phyloP scores from a whole-genome alignment of 805 yeast species.

The Kodamaea jinghongensis region DNA sequence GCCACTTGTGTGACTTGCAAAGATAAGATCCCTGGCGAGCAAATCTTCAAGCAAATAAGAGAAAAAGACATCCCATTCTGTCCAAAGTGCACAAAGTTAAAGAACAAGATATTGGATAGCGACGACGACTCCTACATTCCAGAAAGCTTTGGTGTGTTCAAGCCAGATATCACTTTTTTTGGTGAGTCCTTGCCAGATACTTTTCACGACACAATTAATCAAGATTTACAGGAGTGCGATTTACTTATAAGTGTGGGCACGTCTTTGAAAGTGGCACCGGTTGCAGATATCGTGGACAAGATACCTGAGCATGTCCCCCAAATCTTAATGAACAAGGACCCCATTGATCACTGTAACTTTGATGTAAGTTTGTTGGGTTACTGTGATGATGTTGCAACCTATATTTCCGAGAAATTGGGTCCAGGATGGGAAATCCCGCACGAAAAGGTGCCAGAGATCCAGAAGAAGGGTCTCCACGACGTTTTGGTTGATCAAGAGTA shows the following conservation, averaged over 20 bases:
- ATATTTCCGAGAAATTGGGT: conserved; percentile 37
- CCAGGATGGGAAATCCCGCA: conserved; percentile 33
- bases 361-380: conserved; percentile 75
- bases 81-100: conserved; percentile 50
- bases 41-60: conserved; percentile 58
- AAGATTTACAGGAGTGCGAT: conserved; percentile 70
- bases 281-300: conserved; percentile 78
- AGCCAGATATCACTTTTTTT: conserved; percentile 90
- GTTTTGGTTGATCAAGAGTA: conserved; percentile 12
- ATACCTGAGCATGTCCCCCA: conserved; percentile 77
- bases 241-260: conserved; percentile 84
- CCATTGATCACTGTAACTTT: conserved; percentile 71
- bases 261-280: conserved; percentile 89
- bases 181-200: conserved; percentile 77
- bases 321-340: conserved; percentile 73
- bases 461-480: conserved; percentile 14
- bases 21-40: conserved; percentile 61
- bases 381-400: conserved; percentile 79
- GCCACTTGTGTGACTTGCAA: conserved; percentile 83
- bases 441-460: conserved; percentile 15
- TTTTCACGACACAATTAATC: conserved; percentile 57
- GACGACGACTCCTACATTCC: conserved; percentile 28
- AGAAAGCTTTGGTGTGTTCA: conserved; percentile 73
- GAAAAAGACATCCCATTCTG: conserved; percentile 66
- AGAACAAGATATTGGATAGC: conserved; percentile 16